Conservation (phyloP, 805 yeast species). For the Wickerhamiella azymoides region DNA sequence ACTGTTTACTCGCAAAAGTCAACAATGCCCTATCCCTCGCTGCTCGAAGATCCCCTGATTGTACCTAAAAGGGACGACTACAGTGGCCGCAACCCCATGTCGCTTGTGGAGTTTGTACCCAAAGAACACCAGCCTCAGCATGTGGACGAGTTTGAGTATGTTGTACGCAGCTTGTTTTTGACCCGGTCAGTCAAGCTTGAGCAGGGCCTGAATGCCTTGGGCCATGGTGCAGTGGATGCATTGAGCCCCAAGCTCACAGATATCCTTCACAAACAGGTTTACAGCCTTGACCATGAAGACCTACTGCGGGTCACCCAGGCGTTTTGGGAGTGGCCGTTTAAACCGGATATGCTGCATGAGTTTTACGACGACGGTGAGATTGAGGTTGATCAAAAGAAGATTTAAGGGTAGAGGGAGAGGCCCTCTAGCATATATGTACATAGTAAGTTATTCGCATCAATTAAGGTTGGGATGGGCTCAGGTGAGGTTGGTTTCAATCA, state of each 20-base stretch:
- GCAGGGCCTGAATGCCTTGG: slow-evolving; percentile 41
- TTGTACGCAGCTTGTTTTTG: slow-evolving; percentile 47
- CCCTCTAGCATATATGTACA: no score
- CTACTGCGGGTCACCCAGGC: slow-evolving; percentile 35
- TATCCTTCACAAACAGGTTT: slow-evolving; percentile 33
- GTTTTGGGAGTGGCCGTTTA: slow-evolving; percentile 75
- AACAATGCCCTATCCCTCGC: slow-evolving; percentile 10
- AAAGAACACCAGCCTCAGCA: slow-evolving; percentile 30
- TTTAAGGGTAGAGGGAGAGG: no score
- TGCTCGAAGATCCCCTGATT: slow-evolving; percentile 11
- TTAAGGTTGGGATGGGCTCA: no score
- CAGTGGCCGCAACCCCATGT: slow-evolving; percentile 23
- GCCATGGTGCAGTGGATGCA: slow-evolving; percentile 58
- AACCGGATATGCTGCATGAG: slow-evolving; percentile 41
- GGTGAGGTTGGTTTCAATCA: no score
- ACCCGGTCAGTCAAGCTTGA: slow-evolving; percentile 32
- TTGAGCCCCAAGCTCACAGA: slow-evolving; percentile 25
- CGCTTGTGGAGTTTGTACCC: slow-evolving; percentile 44
- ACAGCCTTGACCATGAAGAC: slow-evolving; percentile 42
- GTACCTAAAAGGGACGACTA: slow-evolving; percentile 6
- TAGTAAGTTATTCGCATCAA: neutral
- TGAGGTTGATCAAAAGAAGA: neutral
- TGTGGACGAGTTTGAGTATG: slow-evolving; percentile 50
- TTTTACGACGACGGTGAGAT: slow-evolving; percentile 26
- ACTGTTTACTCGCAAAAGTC: slow-evolving; percentile 20